These are phyloP conservation scores for Linum trigynum DNA, from an alignment of 345 rosid species.

Conservation along the genomic window DNA sequence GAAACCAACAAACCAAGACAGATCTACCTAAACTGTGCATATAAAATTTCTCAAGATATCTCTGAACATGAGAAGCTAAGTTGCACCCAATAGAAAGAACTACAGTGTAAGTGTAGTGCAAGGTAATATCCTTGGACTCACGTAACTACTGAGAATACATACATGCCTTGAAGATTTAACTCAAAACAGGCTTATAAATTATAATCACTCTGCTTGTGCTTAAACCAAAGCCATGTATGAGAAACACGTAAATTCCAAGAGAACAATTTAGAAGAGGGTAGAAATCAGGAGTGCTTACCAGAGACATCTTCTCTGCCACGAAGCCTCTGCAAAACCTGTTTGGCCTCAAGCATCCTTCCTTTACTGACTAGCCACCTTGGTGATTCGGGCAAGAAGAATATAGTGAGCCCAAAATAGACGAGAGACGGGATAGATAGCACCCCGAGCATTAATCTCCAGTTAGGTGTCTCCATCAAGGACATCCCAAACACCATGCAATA, in stretches of 20 bases:
- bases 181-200: no score
- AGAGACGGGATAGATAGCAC: constrained; percentile 78
- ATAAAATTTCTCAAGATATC: background rate
- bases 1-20: no score
- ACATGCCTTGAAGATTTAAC: no score
- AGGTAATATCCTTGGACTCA: no score
- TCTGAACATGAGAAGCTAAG: background rate
- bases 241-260: background rate
- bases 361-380: constrained; percentile 98
- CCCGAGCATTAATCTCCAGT: constrained; percentile 98
- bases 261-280: background rate
- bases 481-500: constrained; percentile 90
- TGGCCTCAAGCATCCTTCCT: constrained; percentile 90
- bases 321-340: constrained; percentile 65
- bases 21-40: background rate
- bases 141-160: no score
- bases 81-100: background rate
- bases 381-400: constrained; percentile 86
- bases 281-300: constrained; percentile 40
- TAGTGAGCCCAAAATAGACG: constrained; percentile 43
- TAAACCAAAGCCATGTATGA: no score
- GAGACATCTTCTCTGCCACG: constrained; percentile 82
- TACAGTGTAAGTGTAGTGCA: no score
- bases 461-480: constrained; percentile 63
- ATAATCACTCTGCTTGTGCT: background rate